These are phyloP conservation scores for Sphagnum contortum DNA, from an alignment of 225 moss, liverwort and hornwort species.

Conservation along the genomic window DNA sequence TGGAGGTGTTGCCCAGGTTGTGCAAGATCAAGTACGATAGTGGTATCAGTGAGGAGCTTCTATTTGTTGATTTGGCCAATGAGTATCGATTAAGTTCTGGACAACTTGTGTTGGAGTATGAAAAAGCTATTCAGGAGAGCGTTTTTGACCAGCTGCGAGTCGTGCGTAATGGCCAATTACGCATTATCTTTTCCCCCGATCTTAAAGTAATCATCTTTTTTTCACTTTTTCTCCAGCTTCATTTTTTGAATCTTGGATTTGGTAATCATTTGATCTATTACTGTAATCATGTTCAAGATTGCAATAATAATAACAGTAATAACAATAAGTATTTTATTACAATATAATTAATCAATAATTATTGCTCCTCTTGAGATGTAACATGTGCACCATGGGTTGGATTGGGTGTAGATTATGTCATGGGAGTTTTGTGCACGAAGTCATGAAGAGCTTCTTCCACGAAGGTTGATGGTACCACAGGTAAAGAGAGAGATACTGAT, in stretches of 20 bases:
- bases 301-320: no score
- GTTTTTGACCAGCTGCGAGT: slow-evolving; percentile 94
- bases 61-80: slow-evolving; percentile 89
- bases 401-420: slow-evolving; percentile 55
- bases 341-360: no score
- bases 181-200: slow-evolving; percentile 83
- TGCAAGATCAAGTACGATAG: slow-evolving; percentile 98
- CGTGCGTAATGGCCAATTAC: slow-evolving; percentile 86
- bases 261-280: no score
- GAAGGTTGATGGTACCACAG: slow-evolving; percentile 87
- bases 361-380: no score
- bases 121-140: slow-evolving; percentile 94
- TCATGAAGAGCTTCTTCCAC: slow-evolving; percentile 91
- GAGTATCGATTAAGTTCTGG: slow-evolving; percentile 87
- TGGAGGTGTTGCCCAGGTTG: slow-evolving; percentile 91
- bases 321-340: no score
- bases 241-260: no score
- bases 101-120: slow-evolving; percentile 88
- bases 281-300: no score
- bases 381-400: no score
- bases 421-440: slow-evolving; percentile 98
- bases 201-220: slow-evolving; percentile 51
- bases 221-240: no score
- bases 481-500: slow-evolving; percentile 13
- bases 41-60: slow-evolving; percentile 82